Percentiles rank a stretch among this genome's conserved stretches.
These are phyloP conservation scores for Paecilomyces sp. DNA, from an alignment of 2,329 filamentous ascomycete genomes.

Conservation along the genomic window DNA sequence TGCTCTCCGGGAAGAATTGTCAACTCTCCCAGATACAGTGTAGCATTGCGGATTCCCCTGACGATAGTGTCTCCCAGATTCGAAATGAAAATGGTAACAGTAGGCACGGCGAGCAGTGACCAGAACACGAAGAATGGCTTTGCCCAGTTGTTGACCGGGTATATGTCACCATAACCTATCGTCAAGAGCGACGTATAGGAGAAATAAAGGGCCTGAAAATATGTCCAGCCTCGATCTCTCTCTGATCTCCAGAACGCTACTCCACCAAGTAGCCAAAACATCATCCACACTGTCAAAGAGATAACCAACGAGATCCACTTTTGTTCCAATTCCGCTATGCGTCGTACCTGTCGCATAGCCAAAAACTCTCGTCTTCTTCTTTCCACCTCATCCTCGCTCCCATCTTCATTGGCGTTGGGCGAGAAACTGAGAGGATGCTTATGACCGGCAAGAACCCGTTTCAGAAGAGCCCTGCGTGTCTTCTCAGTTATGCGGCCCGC, in stretches of 20 bases:
- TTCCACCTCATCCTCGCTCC: constrained; percentile 13
- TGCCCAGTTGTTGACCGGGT: constrained; percentile 23
- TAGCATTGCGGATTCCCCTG: constrained; percentile 47
- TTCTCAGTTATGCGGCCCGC: constrained; percentile 26
- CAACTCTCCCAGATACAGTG: constrained; percentile 48
- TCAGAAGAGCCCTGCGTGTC: constrained; percentile 23
- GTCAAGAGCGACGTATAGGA: constrained; percentile 31
- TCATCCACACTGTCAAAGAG: constrained; percentile 31
- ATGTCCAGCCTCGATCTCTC: constrained; percentile 23
- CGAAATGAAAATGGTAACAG: constrained; percentile 33
- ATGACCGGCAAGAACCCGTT: constrained; percentile 12
- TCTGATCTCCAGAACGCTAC: constrained; percentile 30
- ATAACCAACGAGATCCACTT: constrained; percentile 34
- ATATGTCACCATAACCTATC: constrained; percentile 34
- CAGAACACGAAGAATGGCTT: constrained; percentile 35
- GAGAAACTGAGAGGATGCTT: constrained; percentile 2
- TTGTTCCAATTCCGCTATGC: constrained; percentile 31
- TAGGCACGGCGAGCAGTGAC: constrained; percentile 32
- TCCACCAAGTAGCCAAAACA: constrained; percentile 38
- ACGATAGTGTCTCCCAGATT: constrained; percentile 37
- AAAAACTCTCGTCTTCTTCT: constrained; percentile 31
- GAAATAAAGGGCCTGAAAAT: constrained; percentile 33
- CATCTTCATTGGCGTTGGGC: constrained; percentile 3
- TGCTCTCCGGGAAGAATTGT: constrained; percentile 48
- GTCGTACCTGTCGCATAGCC: constrained; percentile 41